Evolutionary conservation across 306 rosid genomes (phyloP).

Genomic region (Castanea mollissima): DNA sequence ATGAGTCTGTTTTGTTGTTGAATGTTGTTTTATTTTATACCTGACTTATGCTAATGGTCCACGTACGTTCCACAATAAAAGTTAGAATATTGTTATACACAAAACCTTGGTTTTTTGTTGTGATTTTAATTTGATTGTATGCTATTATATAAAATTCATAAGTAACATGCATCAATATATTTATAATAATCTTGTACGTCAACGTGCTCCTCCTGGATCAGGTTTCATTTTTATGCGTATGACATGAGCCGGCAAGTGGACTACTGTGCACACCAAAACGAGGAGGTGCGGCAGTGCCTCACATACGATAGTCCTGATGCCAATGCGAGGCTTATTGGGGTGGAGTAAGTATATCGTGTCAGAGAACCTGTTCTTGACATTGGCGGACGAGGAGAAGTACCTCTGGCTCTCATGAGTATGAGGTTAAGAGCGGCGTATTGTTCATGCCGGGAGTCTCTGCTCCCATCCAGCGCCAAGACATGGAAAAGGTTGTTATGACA

Average conservation of each 20-base stretch:
- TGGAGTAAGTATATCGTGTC: constrained; percentile 55
- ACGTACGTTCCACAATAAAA: no score
- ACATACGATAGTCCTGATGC: constrained; percentile 48
- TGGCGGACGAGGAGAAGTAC: constrained; percentile 76
- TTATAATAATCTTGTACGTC: no score
- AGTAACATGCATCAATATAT: no score
- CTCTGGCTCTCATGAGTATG: constrained; percentile 90
- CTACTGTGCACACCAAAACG: constrained; percentile 68
- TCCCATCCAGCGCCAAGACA: constrained; percentile 42
- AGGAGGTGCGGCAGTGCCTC: constrained; percentile 84
- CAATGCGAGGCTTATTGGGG: constrained; percentile 51
- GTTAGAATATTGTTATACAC: no score
- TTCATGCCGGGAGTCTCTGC: constrained; percentile 56
- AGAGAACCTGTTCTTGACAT: constrained; percentile 53
- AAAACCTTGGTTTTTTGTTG: no score
- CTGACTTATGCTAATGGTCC: no score
- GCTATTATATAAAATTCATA: no score
- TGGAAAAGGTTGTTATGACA: constrained; percentile 63
- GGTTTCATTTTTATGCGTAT: constrained; percentile 67
- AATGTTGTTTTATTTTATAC: no score
- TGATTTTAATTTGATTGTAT: no score
- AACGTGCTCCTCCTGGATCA: neutral
- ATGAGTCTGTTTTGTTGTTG: no score
- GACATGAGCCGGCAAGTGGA: constrained; percentile 91
- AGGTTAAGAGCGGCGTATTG: constrained; percentile 69